Evolutionary conservation across 2,329 filamentous ascomycete species (phyloP), one percentile per base, ranked within the genome.

Genomic region (Fusarium odoratissimum): DNA sequence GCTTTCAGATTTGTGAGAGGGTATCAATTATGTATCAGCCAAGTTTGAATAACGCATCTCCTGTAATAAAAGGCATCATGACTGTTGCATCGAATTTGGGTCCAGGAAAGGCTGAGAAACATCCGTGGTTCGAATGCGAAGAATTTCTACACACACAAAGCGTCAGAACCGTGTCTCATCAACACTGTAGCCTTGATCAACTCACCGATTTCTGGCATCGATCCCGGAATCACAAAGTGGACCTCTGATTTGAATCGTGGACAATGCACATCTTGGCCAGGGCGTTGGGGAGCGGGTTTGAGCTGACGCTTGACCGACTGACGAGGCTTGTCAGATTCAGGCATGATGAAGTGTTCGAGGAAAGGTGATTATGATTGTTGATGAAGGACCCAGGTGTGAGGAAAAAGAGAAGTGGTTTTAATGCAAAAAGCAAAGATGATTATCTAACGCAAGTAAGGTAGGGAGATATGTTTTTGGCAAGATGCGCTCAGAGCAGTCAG

Each of bases 71-170:
- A 35, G 33, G 25, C 12, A 63, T 76, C 38, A 76, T n/a, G 56
- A 21, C 51, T 48, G 61, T 56, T 68, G 70, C 62, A 77, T 68
- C 37, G 69, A 70, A 25, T 74, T 69, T 14, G 79, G 80, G 42
- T 83, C 78, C 12, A 83, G 71, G 45, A 83, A 83, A 8, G 82
- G 82, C 60, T 83, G 81, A 13, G 79, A 64, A 23, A 78, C 74
- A 14, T 75, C 72, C 11, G 72, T 60, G 21, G 76, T 78, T 55
- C 80, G 77, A 65, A 82, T 76, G 31, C 64, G 74, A 10, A 78
- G 35, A 41, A 69, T 60, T 25, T 78, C 80, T 82, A 35, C 13
- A 28, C 14, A 21, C 49, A 19, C 21, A 30, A 41, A 63, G 55
- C 30, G 52, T 68, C 17, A 61, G 64, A 48, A 57, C 33, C 17